Evolutionary conservation across 139 green algal species (phyloP).

Genomic region (Zygnema circumcarinatum): DNA sequence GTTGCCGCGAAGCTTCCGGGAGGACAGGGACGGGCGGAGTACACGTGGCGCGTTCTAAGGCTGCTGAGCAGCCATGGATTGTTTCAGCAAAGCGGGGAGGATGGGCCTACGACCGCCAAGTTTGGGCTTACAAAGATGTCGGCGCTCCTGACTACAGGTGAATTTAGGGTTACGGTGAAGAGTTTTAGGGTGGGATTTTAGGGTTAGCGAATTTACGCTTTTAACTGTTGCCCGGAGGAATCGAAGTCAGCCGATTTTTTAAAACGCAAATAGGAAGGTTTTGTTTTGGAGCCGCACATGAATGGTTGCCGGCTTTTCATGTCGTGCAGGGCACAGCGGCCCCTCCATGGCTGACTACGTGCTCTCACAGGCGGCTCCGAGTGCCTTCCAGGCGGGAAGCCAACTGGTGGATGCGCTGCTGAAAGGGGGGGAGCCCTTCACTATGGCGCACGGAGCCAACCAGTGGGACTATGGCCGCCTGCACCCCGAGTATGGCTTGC

Average conservation of each 20-base stretch:
- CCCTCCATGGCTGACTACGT: conserved; percentile 24
- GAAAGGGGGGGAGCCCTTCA: background rate
- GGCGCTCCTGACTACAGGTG: background rate
- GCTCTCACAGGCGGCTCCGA: background rate
- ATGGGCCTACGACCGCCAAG: background rate
- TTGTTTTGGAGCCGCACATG: background rate
- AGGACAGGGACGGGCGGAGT: background rate
- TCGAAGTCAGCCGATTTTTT: background rate
- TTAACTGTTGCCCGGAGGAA: background rate
- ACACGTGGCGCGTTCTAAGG: background rate
- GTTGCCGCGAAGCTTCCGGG: background rate
- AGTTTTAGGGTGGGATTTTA: background rate
- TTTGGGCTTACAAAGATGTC: conserved; percentile 1
- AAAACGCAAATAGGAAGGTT: background rate
- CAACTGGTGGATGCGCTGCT: background rate
- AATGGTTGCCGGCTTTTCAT: background rate
- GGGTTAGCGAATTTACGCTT: background rate
- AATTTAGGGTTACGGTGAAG: background rate
- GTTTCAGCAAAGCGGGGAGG: background rate
- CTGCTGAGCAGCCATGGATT: background rate
- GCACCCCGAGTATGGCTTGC: background rate
- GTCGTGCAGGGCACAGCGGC: too few relatives aligned
- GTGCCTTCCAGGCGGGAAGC: background rate
- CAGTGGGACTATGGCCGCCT: background rate
- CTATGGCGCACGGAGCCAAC: background rate